Conservation (phyloP, 257 asterid genomes). For the Gentiana straminea region DNA sequence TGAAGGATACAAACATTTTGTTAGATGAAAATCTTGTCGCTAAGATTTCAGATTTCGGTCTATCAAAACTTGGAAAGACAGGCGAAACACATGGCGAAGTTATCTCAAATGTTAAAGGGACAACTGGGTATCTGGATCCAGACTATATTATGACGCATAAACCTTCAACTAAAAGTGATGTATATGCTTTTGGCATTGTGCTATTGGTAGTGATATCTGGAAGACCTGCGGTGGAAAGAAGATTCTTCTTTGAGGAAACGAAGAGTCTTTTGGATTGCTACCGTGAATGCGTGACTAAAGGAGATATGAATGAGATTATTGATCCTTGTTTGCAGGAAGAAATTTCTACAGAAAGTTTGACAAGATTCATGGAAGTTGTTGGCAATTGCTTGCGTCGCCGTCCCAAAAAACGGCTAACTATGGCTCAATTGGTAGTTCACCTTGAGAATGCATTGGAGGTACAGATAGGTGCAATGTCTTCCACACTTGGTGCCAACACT, state of each 20-base stretch:
- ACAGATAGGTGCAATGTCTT: not conserved
- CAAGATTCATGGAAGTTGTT: not conserved
- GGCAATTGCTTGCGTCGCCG: conserved; percentile 7
- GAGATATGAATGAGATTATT: not conserved
- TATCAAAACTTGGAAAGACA: conserved; percentile 7
- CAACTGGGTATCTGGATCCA: conserved; percentile 15
- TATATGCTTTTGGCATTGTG: conserved; percentile 19
- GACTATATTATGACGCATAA: conserved; percentile 8
- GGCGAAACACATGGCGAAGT: conserved; percentile 2
- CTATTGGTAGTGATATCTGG: conserved; percentile 15
- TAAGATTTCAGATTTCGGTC: conserved; percentile 19
- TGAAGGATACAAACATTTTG: conserved; percentile 18
- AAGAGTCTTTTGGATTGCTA: conserved; percentile 3
- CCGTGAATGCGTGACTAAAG: conserved; percentile 5
- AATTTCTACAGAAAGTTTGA: not conserved
- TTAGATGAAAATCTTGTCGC: conserved; percentile 12
- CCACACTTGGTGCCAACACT: not conserved
- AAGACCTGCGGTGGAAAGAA: conserved; percentile 8
- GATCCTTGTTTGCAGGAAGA: conserved; percentile 4
- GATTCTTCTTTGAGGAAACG: not conserved
- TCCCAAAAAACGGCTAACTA: conserved; percentile 14
- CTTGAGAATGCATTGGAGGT: conserved; percentile 17
- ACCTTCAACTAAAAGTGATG: conserved; percentile 10
- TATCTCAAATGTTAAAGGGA: conserved; percentile 11
- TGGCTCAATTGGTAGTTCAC: conserved; percentile 15